phyloP scores from a whole-genome alignment of 2,329 filamentous ascomycete genomes.

The Cercospora beticola region DNA sequence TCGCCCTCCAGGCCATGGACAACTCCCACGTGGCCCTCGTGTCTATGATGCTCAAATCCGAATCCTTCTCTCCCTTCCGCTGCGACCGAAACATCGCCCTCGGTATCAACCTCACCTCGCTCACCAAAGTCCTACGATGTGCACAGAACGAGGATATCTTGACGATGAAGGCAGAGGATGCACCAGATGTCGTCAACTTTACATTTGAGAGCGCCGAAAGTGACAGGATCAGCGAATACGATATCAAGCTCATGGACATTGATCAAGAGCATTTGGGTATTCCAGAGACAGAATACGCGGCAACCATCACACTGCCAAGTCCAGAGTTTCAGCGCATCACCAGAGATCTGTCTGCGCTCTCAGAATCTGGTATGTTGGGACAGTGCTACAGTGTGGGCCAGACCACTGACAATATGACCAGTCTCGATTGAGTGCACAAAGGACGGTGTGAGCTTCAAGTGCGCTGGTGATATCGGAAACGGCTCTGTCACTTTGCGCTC shows the following conservation, averaged over 20 bases:
- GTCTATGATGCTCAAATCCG: slow-evolving; percentile 97
- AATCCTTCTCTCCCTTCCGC: slow-evolving; percentile 90
- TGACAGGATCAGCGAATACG: slow-evolving; percentile 96
- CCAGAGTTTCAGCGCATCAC: slow-evolving; percentile 93
- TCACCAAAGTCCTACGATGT: slow-evolving; percentile 95
- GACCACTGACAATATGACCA: slow-evolving; percentile 44
- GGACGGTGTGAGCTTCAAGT: slow-evolving; percentile 94
- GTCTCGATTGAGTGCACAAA: slow-evolving; percentile 95
- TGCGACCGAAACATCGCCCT: slow-evolving; percentile 99
- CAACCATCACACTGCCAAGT: slow-evolving; percentile 85
- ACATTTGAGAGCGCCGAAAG: slow-evolving; percentile 87
- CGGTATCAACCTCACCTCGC: slow-evolving; percentile 91
- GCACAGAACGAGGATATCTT: slow-evolving; percentile 92
- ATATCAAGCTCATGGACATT: slow-evolving; percentile 99
- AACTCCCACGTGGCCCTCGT: slow-evolving; percentile 99
- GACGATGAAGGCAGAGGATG: slow-evolving; percentile 95
- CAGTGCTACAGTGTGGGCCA: background rate
- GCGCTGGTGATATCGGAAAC: slow-evolving; percentile 92
- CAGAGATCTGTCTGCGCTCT: slow-evolving; percentile 85
- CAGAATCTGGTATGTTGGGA: slow-evolving; percentile 77
- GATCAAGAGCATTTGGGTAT: slow-evolving; percentile 99
- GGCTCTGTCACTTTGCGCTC: slow-evolving; percentile 88
- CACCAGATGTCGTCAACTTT: slow-evolving; percentile 91
- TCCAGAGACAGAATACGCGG: slow-evolving; percentile 96
- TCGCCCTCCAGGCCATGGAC: slow-evolving; percentile 98